These are phyloP conservation scores for Neonectria coccinea DNA, from an alignment of 2,329 filamentous ascomycete species.

Conservation along the genomic window DNA sequence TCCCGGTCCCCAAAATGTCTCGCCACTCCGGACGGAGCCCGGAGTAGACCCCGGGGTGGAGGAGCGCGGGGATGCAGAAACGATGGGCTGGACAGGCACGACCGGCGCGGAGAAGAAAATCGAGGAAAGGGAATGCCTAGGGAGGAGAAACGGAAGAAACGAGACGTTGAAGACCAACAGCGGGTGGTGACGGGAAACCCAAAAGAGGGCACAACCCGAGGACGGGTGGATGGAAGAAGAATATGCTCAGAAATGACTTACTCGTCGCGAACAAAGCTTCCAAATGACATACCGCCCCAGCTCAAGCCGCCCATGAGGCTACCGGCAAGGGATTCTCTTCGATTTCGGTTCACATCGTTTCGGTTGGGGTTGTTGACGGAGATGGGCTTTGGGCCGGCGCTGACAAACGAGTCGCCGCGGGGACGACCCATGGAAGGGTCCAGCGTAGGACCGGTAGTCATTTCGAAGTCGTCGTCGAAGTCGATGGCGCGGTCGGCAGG, in stretches of 20 bases:
- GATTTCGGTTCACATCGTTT: constrained; percentile 66
- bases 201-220: constrained; percentile 13
- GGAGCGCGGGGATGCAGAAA: constrained; percentile 10
- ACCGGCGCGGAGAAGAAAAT: not conserved
- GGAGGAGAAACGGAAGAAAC: constrained; percentile 2
- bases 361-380: constrained; percentile 74
- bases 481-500: constrained; percentile 39
- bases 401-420: constrained; percentile 75
- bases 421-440: constrained; percentile 68
- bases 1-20: constrained; percentile 39
- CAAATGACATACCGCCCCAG: constrained; percentile 96
- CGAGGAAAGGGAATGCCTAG: not conserved
- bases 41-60: constrained; percentile 15
- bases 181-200: constrained; percentile 11
- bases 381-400: constrained; percentile 74
- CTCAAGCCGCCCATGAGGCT: constrained; percentile 87
- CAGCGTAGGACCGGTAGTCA: constrained; percentile 70
- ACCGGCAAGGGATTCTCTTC: constrained; percentile 72
- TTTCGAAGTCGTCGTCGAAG: constrained; percentile 56
- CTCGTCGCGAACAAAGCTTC: constrained; percentile 98
- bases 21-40: constrained; percentile 34
- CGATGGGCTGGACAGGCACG: not conserved
- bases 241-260: constrained; percentile 65
- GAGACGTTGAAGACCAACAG: not conserved
- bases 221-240: constrained; percentile 22